Percentiles rank a stretch among this genome's conserved stretches.
phyloP scores from a whole-genome alignment of 371 early-diverging fungal species.

The Actinomucor elegans region DNA sequence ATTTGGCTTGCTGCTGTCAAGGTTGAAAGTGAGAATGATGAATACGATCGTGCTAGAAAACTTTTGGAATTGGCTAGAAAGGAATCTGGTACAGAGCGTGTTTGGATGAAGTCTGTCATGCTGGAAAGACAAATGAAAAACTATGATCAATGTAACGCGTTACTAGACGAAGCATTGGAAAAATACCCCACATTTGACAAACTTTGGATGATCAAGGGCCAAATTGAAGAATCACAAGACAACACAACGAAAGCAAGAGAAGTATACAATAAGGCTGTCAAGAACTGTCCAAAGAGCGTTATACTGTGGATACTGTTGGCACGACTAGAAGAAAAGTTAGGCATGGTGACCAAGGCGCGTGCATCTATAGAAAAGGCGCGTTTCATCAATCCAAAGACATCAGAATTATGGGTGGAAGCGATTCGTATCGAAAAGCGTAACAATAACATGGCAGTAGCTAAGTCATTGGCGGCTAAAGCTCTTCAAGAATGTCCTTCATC shows the following conservation, averaged over 20 bases:
- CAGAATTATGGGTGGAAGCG: constrained; percentile 89
- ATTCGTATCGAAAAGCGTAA: constrained; percentile 80
- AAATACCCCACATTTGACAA: constrained; percentile 82
- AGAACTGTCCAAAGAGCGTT: constrained; percentile 75
- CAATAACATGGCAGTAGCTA: constrained; percentile 72
- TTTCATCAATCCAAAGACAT: constrained; percentile 76
- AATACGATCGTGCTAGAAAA: constrained; percentile 78
- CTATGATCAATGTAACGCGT: constrained; percentile 62
- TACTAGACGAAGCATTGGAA: constrained; percentile 69
- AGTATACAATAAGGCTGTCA: constrained; percentile 75
- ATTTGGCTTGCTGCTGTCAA: constrained; percentile 96
- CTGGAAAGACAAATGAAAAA: constrained; percentile 82
- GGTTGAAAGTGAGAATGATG: constrained; percentile 87
- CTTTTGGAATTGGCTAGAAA: constrained; percentile 79
- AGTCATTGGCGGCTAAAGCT: constrained; percentile 82
- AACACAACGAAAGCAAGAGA: constrained; percentile 74
- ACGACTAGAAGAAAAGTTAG: constrained; percentile 76
- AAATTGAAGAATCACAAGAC: constrained; percentile 61
- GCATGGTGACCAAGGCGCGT: constrained; percentile 77
- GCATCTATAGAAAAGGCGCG: constrained; percentile 88
- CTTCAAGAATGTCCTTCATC: constrained; percentile 91
- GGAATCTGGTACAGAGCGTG: constrained; percentile 68
- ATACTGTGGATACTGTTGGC: constrained; percentile 83
- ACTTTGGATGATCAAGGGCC: constrained; percentile 93
- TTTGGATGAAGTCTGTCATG: constrained; percentile 95